Base-by-base conservation (phyloP, 1,139 yeast species). In the Pichia sp. region DNA sequence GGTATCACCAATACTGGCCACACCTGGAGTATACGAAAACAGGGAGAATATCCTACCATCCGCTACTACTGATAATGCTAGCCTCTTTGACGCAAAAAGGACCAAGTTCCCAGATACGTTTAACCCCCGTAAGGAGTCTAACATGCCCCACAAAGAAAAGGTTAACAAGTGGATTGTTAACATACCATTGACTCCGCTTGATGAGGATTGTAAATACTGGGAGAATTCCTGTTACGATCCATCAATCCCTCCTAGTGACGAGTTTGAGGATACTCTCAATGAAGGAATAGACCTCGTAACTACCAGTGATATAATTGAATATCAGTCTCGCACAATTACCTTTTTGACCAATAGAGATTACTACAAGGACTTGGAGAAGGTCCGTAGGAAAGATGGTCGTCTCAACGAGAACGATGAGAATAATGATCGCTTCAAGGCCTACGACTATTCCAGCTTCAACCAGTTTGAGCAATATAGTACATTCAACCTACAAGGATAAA, bases 131-230 rank as follows among this genome's bases (percentile, higher is more conserved):
- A 58, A 58, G 22, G 73, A 74, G 1, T 59, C 66, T 10, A 75
- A 72, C 51, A 79, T 80, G 85, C 64, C 72, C 1, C 69, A 66
- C 37, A 61, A 56, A 31, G 88, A 80, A 47, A 80, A 80, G 50
- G 81, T 81, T 1, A 62, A 63, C 29, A 59, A 55, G 7, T 81
- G 91, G 93, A 66, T 81, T 24, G 57, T 60, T 6, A 61, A 63
- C 16, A 66, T 79, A 3, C 87, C 87, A 1, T 55, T 67, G 21
- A 58, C 51, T 22, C 53, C 54, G 1, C 23, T 49, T 2, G 47
- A 50, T 16, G 49, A 47, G 14, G 49, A 27, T 16, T 23, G 52
- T 27, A 58, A 55, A 4, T 34, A 53, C 3, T 59, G 64, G 65
- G 46, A 41, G 15, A 55, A 49, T 35, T 58, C 64, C 13, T 72